Base-by-base conservation (phyloP, 768 basidiomycete genomes). In the Pluteus cervinus region DNA sequence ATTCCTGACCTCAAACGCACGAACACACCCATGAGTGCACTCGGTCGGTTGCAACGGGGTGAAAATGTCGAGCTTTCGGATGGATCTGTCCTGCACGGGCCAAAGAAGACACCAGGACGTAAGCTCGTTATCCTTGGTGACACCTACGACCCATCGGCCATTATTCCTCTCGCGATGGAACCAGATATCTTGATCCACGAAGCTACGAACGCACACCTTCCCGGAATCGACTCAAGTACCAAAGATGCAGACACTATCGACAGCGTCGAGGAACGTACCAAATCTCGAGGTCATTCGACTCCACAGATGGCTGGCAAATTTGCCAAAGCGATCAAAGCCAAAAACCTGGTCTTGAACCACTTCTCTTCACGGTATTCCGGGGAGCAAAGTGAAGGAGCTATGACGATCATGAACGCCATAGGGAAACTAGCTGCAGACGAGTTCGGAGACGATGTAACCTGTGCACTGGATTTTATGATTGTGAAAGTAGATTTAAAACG, bases 251-350 rank as follows among this genome's bases (percentile, higher is more conserved):
- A 87, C 39, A 81, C 78, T 5, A 71, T 71, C 42, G 71, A 76
- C 48, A 69, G 50, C 10, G 74, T 90, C 5, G 74, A 86, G 50
- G 57, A 58, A 24, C 73, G 78, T 40, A 65, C 87, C 5, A 81
- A 68, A 54, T 79, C 77, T 2, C 73, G 87, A 53, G 92, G 91
- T 0, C 91, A 96, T 57, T 90, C 87, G 4, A 96, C 91, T 9
- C 89, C 91, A 1, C 86, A 88, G 50, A 86, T 91, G 79, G 92
- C 89, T 6, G 91, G 81, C 8, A 65, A 65, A 9, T 93, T 93
- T 52, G 91, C 85, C 4, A 76, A 69, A 53, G 61, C 57, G 7
- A 74, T 87, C 26, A 52, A 68, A 4, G 85, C 88, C 17, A 63
- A 60, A 41, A 69, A 60, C 39, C 66, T 94, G 14, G 61, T 86